Evolutionary conservation across 78 protist genomes (phyloP).

Genomic region (Guillardia theta): DNA sequence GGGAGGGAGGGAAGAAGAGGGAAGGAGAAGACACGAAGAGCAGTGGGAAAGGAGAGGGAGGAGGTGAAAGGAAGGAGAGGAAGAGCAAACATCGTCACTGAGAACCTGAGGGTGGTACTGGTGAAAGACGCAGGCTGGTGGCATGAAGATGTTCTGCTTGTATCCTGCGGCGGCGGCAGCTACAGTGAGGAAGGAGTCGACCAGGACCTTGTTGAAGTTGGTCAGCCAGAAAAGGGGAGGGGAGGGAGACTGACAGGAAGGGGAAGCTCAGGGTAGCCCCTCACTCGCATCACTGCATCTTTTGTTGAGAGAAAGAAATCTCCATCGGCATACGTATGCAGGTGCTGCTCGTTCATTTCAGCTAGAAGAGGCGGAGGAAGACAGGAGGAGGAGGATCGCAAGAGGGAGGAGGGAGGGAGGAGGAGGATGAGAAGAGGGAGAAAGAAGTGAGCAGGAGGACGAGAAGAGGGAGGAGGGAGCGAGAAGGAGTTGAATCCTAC

Average conservation of each 20-base stretch:
- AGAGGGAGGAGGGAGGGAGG: background rate
- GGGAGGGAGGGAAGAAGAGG: background rate
- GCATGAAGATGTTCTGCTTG: background rate
- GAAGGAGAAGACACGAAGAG: background rate
- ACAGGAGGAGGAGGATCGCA: background rate
- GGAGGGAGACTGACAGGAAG: background rate
- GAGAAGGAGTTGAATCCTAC: background rate
- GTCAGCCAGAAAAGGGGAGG: background rate
- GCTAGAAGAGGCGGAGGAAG: background rate
- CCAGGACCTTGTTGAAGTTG: background rate
- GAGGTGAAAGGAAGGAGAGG: background rate
- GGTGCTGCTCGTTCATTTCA: background rate
- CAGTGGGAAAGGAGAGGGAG: background rate
- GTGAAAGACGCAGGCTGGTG: conserved; percentile 20
- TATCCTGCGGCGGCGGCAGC: background rate
- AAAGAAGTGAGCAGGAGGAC: background rate
- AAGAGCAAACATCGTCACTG: too few relatives aligned
- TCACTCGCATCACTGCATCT: background rate
- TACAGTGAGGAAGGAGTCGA: conserved; percentile 40
- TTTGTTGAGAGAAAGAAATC: background rate
- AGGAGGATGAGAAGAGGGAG: background rate
- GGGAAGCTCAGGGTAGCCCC: conserved; percentile 7
- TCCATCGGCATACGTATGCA: conserved; percentile 45
- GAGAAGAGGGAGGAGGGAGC: background rate
- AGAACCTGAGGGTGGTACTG: conserved; percentile 34